Conservation (phyloP, 1,284 basidiomycete genomes). For the Agaricales sp. region DNA sequence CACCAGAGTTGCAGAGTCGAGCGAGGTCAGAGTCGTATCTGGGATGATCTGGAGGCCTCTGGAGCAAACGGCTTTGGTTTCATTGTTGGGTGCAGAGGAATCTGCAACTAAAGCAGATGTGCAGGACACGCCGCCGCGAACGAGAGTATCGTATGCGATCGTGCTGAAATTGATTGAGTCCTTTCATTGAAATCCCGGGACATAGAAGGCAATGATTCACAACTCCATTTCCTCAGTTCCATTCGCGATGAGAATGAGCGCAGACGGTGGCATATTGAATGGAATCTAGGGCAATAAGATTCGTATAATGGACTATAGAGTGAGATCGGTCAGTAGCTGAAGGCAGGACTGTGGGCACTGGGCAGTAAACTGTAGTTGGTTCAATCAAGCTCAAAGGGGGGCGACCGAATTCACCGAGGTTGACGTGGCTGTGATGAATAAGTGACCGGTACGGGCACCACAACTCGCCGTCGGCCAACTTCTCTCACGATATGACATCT, state of each 20-base stretch:
- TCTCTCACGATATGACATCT: too few species aligned
- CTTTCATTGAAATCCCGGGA: not conserved
- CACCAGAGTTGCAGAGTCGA: constrained; percentile 33
- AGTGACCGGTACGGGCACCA: too few species aligned
- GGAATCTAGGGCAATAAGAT: too few species aligned
- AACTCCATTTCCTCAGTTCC: constrained; percentile 90
- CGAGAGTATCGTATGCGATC: constrained; percentile 71
- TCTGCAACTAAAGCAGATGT: constrained; percentile 58
- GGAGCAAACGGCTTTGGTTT: constrained; percentile 49
- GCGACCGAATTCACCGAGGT: too few species aligned
- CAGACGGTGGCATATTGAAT: constrained; percentile 26
- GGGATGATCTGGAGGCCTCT: constrained; percentile 68
- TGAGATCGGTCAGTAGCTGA: too few species aligned
- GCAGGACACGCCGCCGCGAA: constrained; percentile 57
- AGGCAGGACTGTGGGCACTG: too few species aligned
- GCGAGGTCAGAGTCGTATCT: constrained; percentile 44
- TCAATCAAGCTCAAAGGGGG: too few species aligned
- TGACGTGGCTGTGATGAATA: too few species aligned
- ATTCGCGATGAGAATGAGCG: constrained; percentile 74
- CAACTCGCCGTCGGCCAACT: too few species aligned
- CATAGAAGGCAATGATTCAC: constrained; percentile 27
- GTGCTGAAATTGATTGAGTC: constrained; percentile 33
- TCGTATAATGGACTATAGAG: too few species aligned
- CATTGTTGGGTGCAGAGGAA: constrained; percentile 12
- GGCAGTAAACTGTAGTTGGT: too few species aligned